Conservation (phyloP, 148 eudicot species). For the Drosera capensis region DNA sequence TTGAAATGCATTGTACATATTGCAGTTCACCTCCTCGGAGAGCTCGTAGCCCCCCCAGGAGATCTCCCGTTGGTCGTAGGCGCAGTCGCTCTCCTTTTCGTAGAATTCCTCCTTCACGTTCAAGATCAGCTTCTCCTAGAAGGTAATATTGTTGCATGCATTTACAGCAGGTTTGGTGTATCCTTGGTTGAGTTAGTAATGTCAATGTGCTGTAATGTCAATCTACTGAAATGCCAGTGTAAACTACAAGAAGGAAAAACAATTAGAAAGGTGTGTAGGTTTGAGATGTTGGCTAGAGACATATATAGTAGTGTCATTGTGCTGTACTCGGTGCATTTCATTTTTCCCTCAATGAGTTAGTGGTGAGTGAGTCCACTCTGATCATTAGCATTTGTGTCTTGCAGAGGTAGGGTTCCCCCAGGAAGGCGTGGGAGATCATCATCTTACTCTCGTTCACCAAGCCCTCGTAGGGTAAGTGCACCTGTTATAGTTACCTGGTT, state of each 20-base stretch:
- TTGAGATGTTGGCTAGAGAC: too few species aligned
- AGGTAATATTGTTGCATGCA: slow-evolving; percentile 31
- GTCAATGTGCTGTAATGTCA: too few species aligned
- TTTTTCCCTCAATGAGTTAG: not conserved
- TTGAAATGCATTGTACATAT: slow-evolving; percentile 3
- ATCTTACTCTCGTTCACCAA: slow-evolving; percentile 59
- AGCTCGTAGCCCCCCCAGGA: slow-evolving; percentile 70
- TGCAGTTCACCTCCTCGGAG: slow-evolving; percentile 85
- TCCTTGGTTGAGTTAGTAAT: too few species aligned
- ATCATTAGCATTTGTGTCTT: slow-evolving; percentile 1
- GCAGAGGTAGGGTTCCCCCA: slow-evolving; percentile 53
- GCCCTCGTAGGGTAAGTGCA: slow-evolving; percentile 61
- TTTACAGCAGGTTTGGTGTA: slow-evolving; percentile 1
- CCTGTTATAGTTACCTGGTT: not conserved
- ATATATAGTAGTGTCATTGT: not conserved
- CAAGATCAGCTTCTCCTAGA: slow-evolving; percentile 74
- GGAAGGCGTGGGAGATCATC: slow-evolving; percentile 67
- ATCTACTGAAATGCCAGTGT: too few species aligned
- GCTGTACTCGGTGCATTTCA: not conserved
- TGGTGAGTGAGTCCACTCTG: not conserved
- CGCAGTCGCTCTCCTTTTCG: slow-evolving; percentile 88
- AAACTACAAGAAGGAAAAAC: too few species aligned
- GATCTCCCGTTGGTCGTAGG: slow-evolving; percentile 74
- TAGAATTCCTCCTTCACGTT: slow-evolving; percentile 59
- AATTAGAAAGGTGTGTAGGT: too few species aligned